A percentile compares a stretch with the other conserved stretches of the same genome.
These are phyloP conservation scores for Fagus crenata DNA, from an alignment of 306 rosid species.

Conservation along the genomic window DNA sequence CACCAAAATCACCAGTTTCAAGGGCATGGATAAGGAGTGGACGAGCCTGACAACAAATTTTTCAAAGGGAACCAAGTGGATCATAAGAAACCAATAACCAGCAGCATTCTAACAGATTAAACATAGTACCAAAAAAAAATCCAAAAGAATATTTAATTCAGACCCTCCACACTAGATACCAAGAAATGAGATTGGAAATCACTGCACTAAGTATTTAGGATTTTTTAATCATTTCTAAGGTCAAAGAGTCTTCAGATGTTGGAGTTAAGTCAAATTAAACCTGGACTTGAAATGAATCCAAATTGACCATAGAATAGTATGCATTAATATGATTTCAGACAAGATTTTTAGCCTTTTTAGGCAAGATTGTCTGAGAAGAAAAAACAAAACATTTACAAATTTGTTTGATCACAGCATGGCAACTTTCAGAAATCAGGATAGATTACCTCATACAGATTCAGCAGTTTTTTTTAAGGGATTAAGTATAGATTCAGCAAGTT, in stretches of 20 bases:
- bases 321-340: no score
- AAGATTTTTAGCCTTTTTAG: no score
- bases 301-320: no score
- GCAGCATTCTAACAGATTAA: constrained; percentile 10
- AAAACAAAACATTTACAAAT: no score
- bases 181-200: background rate
- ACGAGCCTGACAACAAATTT: constrained; percentile 68
- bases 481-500: background rate
- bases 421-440: no score
- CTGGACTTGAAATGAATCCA: background rate
- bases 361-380: no score
- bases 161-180: background rate
- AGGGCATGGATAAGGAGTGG: constrained; percentile 68
- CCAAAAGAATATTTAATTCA: background rate
- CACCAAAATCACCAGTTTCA: constrained; percentile 57
- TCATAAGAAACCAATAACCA: background rate
- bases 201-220: no score
- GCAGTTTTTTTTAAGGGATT: no score
- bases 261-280: background rate
- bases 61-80: constrained; percentile 10
- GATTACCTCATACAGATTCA: no score
- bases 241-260: background rate
- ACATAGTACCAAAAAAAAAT: background rate
- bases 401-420: no score
- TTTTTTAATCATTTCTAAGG: no score